Evolutionary conservation across 1,284 basidiomycete species (phyloP).

Genomic region (Cryptococcus sp.): DNA sequence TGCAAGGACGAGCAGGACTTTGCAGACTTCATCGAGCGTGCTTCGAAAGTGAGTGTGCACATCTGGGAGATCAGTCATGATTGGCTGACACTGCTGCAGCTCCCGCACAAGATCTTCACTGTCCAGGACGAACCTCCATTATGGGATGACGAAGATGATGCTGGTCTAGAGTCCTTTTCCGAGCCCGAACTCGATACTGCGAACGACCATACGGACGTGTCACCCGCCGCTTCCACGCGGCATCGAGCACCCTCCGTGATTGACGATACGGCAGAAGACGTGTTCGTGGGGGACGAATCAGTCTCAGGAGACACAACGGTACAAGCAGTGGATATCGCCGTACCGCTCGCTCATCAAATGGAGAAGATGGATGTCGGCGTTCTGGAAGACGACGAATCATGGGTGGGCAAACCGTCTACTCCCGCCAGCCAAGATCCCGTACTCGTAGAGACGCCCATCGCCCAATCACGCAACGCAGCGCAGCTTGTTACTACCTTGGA

Average conservation of each 20-base stretch:
- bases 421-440: neutral
- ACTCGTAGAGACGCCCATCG: neutral
- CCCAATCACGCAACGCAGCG: neutral
- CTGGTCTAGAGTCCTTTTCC: conserved; percentile 76
- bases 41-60: conserved; percentile 62
- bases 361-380: neutral
- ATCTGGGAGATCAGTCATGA: neutral
- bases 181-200: conserved; percentile 57
- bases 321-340: conserved; percentile 16
- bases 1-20: conserved; percentile 80
- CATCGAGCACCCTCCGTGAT: neutral
- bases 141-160: conserved; percentile 72
- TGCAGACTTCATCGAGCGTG: conserved; percentile 73
- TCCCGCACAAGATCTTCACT: conserved; percentile 74
- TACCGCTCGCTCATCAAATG: neutral
- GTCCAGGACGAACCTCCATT: conserved; percentile 81
- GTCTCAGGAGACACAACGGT: conserved; percentile 14
- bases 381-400: conserved; percentile 10
- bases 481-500: neutral
- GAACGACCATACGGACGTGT: conserved; percentile 8
- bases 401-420: conserved; percentile 3
- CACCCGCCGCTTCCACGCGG: neutral
- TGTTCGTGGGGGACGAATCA: neutral
- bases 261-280: no score
- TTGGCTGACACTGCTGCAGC: conserved; percentile 49